A percentile compares a stretch with the other conserved stretches of the same genome.
Conservation (phyloP, 495 filamentous ascomycete species). For the Neurospora hispaniola region DNA sequence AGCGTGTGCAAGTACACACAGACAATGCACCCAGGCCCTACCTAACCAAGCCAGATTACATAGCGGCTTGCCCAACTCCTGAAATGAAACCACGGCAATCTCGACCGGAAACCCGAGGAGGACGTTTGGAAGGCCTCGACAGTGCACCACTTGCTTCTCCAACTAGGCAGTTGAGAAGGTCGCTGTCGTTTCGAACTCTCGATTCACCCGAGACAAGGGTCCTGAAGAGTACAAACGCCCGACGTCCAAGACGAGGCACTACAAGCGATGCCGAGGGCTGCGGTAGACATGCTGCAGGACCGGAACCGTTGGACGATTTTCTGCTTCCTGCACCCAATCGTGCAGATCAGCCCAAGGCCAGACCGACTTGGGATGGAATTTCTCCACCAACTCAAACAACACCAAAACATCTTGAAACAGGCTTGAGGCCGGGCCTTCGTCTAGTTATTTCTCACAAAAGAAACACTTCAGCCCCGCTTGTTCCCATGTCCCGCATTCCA, state of each 20-base stretch:
- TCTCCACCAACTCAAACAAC: slow-evolving; percentile 11
- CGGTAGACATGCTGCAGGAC: slow-evolving; percentile 35
- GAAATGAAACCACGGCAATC: neutral
- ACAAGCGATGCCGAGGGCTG: slow-evolving; percentile 22
- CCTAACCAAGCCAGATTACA: slow-evolving; percentile 21
- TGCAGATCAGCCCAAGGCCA: slow-evolving; percentile 10
- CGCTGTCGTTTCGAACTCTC: slow-evolving; percentile 43
- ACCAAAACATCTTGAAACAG: neutral
- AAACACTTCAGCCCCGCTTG: slow-evolving; percentile 45
- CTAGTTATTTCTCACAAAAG: slow-evolving; percentile 24
- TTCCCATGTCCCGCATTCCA: slow-evolving; percentile 44
- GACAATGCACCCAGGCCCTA: slow-evolving; percentile 17
- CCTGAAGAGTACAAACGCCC: slow-evolving; percentile 36
- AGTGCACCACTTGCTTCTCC: slow-evolving; percentile 10
- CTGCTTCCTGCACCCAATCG: slow-evolving; percentile 13
- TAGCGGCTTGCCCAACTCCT: slow-evolving; percentile 7
- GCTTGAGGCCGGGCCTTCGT: neutral
- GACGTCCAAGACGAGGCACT: slow-evolving; percentile 33
- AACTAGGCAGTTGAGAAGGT: slow-evolving; percentile 33
- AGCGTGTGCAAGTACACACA: slow-evolving; percentile 15
- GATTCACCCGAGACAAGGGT: slow-evolving; percentile 41
- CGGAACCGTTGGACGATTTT: slow-evolving; percentile 5
- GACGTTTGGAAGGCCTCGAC: neutral
- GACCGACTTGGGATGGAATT: slow-evolving; percentile 13
- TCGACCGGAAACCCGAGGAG: neutral